A percentile compares a stretch with the other conserved stretches of the same genome.
These are phyloP conservation scores for Pilobolus umbonatus DNA, from an alignment of 192 early-diverging fungal species.

Conservation along the genomic window DNA sequence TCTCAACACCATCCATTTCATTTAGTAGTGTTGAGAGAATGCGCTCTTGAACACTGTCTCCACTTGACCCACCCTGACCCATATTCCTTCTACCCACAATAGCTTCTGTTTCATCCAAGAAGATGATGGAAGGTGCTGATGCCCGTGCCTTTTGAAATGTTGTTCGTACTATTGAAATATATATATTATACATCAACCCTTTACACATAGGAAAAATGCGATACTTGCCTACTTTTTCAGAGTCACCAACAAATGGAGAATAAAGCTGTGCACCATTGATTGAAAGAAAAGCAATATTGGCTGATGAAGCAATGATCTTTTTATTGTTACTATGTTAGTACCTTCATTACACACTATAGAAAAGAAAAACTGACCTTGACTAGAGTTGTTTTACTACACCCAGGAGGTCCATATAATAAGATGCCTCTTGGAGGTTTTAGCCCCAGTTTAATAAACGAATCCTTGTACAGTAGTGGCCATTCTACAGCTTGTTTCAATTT, in stretches of 20 bases:
- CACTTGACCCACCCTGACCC: constrained; percentile 44
- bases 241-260: constrained; percentile 81
- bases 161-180: constrained; percentile 48
- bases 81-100: constrained; percentile 86
- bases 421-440: constrained; percentile 81
- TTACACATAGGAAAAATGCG: not conserved
- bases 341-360: not conserved
- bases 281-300: constrained; percentile 71
- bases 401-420: constrained; percentile 95
- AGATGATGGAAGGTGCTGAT: constrained; percentile 79
- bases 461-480: constrained; percentile 77
- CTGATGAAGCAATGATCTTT: constrained; percentile 78
- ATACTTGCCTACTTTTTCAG: constrained; percentile 61
- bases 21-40: constrained; percentile 75
- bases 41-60: constrained; percentile 76
- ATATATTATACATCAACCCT: not conserved
- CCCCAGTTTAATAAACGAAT: constrained; percentile 69
- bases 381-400: constrained; percentile 96
- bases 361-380: no score
- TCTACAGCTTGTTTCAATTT: constrained; percentile 79
- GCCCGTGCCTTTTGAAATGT: constrained; percentile 79
- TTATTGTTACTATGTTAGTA: constrained; percentile 28
- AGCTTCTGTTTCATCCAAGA: constrained; percentile 96
- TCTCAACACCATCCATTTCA: constrained; percentile 90
- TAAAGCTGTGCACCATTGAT: constrained; percentile 78